Conservation (phyloP, 2,329 filamentous ascomycete species). For the Beauveria rudraprayagi region DNA sequence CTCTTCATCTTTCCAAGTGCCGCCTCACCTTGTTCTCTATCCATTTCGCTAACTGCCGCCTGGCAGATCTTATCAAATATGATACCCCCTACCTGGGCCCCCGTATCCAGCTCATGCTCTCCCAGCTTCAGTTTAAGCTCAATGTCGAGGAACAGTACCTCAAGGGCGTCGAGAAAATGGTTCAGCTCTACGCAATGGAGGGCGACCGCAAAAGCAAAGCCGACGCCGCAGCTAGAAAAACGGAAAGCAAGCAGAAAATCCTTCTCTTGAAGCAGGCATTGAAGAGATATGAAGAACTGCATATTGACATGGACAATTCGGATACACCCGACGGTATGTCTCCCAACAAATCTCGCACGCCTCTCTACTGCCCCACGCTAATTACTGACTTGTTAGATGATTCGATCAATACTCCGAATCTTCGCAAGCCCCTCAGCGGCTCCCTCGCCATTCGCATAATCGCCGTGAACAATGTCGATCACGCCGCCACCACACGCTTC, state of each 20-base stretch:
- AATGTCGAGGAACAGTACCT: slow-evolving; percentile 99
- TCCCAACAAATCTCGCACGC: background rate
- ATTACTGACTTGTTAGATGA: slow-evolving; percentile 57
- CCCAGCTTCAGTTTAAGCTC: slow-evolving; percentile 96
- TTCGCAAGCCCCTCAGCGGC: slow-evolving; percentile 91
- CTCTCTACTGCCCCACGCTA: slow-evolving; percentile 20
- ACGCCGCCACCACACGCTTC: slow-evolving; percentile 77
- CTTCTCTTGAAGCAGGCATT: slow-evolving; percentile 90
- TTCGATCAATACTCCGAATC: slow-evolving; percentile 88
- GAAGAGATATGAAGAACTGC: slow-evolving; percentile 93
- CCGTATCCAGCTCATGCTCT: slow-evolving; percentile 97
- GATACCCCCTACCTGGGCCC: slow-evolving; percentile 92
- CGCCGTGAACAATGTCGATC: slow-evolving; percentile 88
- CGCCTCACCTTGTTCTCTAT: background rate
- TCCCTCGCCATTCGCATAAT: slow-evolving; percentile 80
- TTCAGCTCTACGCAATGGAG: slow-evolving; percentile 93
- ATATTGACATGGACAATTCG: slow-evolving; percentile 79
- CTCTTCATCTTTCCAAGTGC: background rate
- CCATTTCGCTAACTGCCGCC: background rate
- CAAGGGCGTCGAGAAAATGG: slow-evolving; percentile 98
- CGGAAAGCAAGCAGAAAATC: slow-evolving; percentile 98
- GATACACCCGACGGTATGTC: slow-evolving; percentile 72
- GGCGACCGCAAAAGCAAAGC: slow-evolving; percentile 92
- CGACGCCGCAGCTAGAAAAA: slow-evolving; percentile 79
- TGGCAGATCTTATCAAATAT: slow-evolving; percentile 90